These are phyloP conservation scores for Draba incana DNA, from an alignment of 345 rosid species.

Conservation along the genomic window DNA sequence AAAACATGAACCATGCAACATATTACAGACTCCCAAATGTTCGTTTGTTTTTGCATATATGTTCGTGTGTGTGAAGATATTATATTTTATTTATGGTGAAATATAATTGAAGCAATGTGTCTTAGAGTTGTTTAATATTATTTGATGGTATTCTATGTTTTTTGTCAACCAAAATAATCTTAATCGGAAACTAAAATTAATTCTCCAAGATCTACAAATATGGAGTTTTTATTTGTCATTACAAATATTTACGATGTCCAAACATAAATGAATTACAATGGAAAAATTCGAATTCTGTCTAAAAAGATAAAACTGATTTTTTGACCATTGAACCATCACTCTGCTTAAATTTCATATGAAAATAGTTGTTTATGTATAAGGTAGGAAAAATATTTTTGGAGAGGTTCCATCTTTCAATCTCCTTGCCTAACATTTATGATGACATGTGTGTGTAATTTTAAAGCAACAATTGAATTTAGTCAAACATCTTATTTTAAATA, in stretches of 20 bases:
- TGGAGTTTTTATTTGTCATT: too few species aligned
- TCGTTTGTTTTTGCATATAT: too few species aligned
- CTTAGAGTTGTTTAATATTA: conserved; percentile 7
- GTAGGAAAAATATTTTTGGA: conserved; percentile 12
- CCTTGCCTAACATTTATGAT: conserved; percentile 30
- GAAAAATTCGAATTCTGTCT: too few species aligned
- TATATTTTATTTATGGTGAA: not conserved
- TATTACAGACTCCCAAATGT: too few species aligned
- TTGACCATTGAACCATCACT: too few species aligned
- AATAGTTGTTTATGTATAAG: not conserved
- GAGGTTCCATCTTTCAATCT: conserved; percentile 36
- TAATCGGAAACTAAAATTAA: too few species aligned
- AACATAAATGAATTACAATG: too few species aligned
- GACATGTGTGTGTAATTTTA: conserved; percentile 27
- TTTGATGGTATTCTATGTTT: conserved; percentile 15
- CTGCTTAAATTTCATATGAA: not conserved
- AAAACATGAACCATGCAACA: not conserved
- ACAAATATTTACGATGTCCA: too few species aligned
- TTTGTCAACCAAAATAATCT: too few species aligned
- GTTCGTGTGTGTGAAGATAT: too few species aligned
- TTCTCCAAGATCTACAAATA: too few species aligned
- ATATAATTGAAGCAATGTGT: not conserved
- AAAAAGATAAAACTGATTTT: too few species aligned
- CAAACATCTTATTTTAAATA: conserved; percentile 10
- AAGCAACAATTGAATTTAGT: conserved; percentile 35